Base-by-base conservation (phyloP, 306 rosid genomes). In the Corylus heterophylla region DNA sequence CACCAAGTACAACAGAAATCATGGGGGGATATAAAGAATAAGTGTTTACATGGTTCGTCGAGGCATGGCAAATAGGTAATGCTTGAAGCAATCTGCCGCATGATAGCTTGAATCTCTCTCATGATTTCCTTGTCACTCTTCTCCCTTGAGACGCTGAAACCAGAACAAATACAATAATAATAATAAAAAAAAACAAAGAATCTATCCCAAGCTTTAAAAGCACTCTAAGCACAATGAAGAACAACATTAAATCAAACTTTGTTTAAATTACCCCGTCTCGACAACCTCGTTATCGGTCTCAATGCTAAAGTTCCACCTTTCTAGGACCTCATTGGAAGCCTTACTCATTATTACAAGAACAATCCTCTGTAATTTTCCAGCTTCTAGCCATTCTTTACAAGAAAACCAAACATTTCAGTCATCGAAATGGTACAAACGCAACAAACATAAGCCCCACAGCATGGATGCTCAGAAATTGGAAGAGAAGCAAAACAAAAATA, bases 71-170 rank as follows among this genome's bases (percentile, higher is more conserved):
- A 83, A 81, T 96, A 96, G 80, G 99, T 96, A 76, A 96, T 96
- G 85, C 99, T 93, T 0, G 99, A 96, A 72, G 99, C 99, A 87
- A 96, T 93, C 90, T 96, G 99, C 59, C 99, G 76, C 99, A 96
- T 96, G 71, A 96, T 93, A 18, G 99, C 99, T 82, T 96, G 99
- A 59, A 96, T 96, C 88, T 96, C 99, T 81, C 99, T 93, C 99
- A 96, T 96, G 58, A 96, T 96, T 88, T 93, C 98, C 80, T 93
- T 96, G 80, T 96, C 99, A 81, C 99, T 96, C 88, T 93, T 96
- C 78, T 96, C 97, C 90, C 94, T 93, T 10, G 96, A 89, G 44
- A 88, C 89, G 0, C 98, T 94, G 88, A 55, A 80, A 22, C 63
- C 22, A 49, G 7, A 51, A 58, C 2, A 39, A 55, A 63, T 8